phyloP scores from a whole-genome alignment of 495 filamentous ascomycete species.

The Staphylotrichum longicolle region DNA sequence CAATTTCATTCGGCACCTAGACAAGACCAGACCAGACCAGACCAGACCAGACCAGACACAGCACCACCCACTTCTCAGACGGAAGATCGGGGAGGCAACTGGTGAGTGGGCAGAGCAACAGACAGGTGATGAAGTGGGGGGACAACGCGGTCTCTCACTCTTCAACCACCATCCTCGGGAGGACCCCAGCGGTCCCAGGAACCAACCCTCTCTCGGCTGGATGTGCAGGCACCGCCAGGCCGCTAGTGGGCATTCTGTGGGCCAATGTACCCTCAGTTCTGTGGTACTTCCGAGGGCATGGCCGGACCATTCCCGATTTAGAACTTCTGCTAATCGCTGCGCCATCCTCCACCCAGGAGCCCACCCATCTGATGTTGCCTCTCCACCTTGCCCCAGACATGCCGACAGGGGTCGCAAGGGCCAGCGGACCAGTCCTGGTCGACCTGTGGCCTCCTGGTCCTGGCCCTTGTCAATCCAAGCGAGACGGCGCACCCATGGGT shows the following conservation, averaged over 20 bases:
- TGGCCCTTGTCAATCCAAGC: slow-evolving; percentile 48
- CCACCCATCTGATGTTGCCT: slow-evolving; percentile 50
- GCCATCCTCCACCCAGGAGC: slow-evolving; percentile 32
- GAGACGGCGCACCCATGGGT: slow-evolving; percentile 37
- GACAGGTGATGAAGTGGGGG: slow-evolving; percentile 1
- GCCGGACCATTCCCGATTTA: slow-evolving; percentile 33
- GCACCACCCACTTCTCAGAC: no score
- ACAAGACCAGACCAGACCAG: no score
- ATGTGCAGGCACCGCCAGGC: slow-evolving; percentile 24
- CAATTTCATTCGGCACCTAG: no score
- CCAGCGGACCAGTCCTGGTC: slow-evolving; percentile 27
- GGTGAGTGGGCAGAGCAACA: not conserved
- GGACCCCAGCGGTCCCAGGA: not conserved
- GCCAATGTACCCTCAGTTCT: slow-evolving; percentile 25
- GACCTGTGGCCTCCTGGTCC: slow-evolving; percentile 32
- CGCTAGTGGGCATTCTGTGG: slow-evolving; percentile 7
- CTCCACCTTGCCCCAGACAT: slow-evolving; percentile 49
- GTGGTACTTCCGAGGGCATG: slow-evolving; percentile 32
- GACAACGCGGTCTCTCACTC: not conserved
- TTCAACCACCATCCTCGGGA: not conserved
- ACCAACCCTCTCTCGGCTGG: slow-evolving; percentile 13
- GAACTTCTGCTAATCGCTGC: slow-evolving; percentile 37
- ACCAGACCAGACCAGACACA: no score
- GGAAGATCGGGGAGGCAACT: no score
- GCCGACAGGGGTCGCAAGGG: slow-evolving; percentile 35